Evolutionary conservation across 805 yeast genomes (phyloP).

Genomic region (Priceomyces carsonii): DNA sequence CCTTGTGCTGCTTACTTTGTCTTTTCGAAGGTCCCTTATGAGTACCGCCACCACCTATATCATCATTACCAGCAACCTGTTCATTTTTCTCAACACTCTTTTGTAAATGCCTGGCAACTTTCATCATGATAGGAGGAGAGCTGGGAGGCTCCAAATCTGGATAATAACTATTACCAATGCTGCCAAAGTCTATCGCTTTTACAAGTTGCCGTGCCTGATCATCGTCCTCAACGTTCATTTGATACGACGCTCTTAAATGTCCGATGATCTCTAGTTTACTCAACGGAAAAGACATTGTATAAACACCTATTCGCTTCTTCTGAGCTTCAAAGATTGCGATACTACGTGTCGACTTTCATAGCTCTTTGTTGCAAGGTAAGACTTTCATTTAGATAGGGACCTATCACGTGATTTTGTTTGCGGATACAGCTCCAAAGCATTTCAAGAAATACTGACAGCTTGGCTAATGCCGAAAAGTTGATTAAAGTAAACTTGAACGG

Average conservation of each 20-base stretch:
- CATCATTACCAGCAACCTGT: background rate
- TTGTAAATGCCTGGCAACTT: conserved; percentile 22
- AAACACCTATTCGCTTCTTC: background rate
- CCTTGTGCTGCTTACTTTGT: background rate
- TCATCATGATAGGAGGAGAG: conserved; percentile 35
- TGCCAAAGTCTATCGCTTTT: conserved; percentile 13
- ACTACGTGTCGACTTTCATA: too few relatives aligned
- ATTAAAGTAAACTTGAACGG: too few relatives aligned
- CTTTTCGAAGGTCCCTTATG: too few relatives aligned
- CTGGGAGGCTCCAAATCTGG: conserved; percentile 12
- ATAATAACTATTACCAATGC: background rate
- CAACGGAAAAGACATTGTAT: conserved; percentile 38
- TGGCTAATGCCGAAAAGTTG: too few relatives aligned
- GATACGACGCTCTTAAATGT: conserved; percentile 28
- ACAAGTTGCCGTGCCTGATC: conserved; percentile 22
- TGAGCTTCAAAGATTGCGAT: too few relatives aligned
- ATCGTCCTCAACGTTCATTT: conserved; percentile 22
- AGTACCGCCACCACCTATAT: too few relatives aligned
- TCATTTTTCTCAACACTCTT: conserved; percentile 10
- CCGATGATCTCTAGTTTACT: conserved; percentile 30
- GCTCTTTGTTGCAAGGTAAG: too few relatives aligned
- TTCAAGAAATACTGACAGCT: too few relatives aligned
- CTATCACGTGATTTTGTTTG: too few relatives aligned
- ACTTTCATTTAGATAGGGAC: too few relatives aligned
- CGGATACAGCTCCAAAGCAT: too few relatives aligned